Evolutionary conservation across 1,284 basidiomycete species (phyloP).

Genomic region (Sanghuangporus weigelae): DNA sequence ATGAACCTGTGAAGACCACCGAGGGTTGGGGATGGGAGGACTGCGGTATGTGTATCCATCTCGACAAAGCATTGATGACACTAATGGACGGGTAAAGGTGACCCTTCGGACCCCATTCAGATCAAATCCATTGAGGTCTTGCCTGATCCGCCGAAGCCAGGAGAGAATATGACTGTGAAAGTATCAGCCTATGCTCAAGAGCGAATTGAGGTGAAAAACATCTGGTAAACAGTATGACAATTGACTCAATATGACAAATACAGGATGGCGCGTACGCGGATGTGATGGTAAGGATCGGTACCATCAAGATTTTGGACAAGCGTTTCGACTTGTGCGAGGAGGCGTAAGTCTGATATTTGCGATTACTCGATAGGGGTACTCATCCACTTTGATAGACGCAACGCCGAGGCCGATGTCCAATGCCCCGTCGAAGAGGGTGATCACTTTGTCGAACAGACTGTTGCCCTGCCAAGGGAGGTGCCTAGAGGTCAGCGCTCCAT

Average conservation of each 20-base stretch:
- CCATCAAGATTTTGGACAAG: slow-evolving; percentile 80
- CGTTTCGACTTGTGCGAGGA: slow-evolving; percentile 87
- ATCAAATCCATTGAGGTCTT: slow-evolving; percentile 63
- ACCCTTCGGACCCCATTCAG: slow-evolving; percentile 41
- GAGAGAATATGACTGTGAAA: slow-evolving; percentile 76
- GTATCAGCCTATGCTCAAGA: slow-evolving; percentile 59
- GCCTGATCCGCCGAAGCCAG: slow-evolving; percentile 83
- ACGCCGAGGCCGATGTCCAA: slow-evolving; percentile 64
- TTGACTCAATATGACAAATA: not conserved
- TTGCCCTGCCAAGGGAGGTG: slow-evolving; percentile 83
- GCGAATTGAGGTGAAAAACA: slow-evolving; percentile 57
- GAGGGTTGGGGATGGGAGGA: slow-evolving; percentile 48
- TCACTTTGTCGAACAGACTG: slow-evolving; percentile 73
- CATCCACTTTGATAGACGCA: slow-evolving; percentile 38
- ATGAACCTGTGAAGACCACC: slow-evolving; percentile 31
- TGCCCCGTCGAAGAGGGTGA: slow-evolving; percentile 74
- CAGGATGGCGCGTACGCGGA: slow-evolving; percentile 90
- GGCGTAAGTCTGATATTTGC: slow-evolving; percentile 59
- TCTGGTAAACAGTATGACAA: not conserved
- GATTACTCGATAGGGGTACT: slow-evolving; percentile 6
- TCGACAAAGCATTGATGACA: not conserved
- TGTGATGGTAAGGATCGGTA: slow-evolving; percentile 83
- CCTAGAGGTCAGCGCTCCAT: slow-evolving; percentile 61
- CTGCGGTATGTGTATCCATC: slow-evolving; percentile 49
- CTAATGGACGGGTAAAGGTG: slow-evolving; percentile 34